Evolutionary conservation across 163 green algal species (phyloP).

Genomic region (Chlamydomonas reinhardtii): DNA sequence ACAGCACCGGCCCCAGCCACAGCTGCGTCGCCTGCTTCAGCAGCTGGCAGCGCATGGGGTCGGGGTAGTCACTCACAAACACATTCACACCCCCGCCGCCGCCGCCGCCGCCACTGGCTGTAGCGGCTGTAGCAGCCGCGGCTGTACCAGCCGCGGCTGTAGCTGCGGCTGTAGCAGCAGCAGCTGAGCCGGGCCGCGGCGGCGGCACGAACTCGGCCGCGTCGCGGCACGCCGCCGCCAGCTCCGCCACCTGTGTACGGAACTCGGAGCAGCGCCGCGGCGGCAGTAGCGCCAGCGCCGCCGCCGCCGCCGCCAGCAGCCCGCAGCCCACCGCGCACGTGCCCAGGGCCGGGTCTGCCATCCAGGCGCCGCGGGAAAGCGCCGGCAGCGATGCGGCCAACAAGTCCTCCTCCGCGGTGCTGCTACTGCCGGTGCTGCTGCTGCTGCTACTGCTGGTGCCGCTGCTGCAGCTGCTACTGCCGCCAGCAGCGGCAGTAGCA

Average conservation of each 20-base stretch:
- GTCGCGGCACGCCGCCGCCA: conserved; percentile 6
- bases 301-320: conserved; percentile 2
- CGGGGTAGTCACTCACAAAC: conserved; percentile 20
- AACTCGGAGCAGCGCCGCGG: conserved; percentile 3
- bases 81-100: conserved; percentile 25
- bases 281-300: conserved; percentile 36
- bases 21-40: conserved; percentile 54
- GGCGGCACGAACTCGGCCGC: conserved; percentile 15
- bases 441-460: conserved; percentile 3
- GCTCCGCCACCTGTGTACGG: neutral
- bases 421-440: neutral
- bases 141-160: neutral
- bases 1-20: conserved; percentile 48
- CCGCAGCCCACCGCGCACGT: conserved; percentile 9
- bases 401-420: neutral
- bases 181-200: neutral
- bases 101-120: conserved; percentile 34
- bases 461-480: neutral
- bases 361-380: conserved; percentile 18
- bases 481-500: neutral
- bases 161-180: neutral
- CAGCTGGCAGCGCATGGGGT: conserved; percentile 56
- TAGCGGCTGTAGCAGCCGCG: conserved; percentile 12
- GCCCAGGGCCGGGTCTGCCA: conserved; percentile 31
- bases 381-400: neutral